Evolutionary conservation across 495 filamentous ascomycete species (phyloP), one percentile per base, ranked within the genome.

Genomic region (Trichocladium uniseriatum): DNA sequence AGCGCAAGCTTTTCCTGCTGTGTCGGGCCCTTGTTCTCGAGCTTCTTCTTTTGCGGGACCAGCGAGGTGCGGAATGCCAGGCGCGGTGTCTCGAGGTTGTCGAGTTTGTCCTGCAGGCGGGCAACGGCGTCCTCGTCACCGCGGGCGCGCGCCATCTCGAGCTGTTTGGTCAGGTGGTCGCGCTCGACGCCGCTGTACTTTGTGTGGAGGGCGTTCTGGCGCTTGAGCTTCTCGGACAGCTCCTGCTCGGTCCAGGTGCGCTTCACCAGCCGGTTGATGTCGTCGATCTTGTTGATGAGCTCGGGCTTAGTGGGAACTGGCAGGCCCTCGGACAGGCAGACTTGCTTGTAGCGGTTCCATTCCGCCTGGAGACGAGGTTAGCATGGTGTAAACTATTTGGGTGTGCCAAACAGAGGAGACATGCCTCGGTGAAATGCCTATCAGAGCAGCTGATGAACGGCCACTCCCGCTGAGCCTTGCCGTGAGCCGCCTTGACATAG

Each of bases 381-480:
- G 61, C 57, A 28, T 36, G 11, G 0, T 14, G 13, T 14, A 0
- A 34, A 35, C 27, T 7, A 29, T 28, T 27, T 34, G 1, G 43
- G 29, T 47, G 11, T 27, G 24, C 8, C 8, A 8, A 8, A 8
- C 24, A 13, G 32, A 29, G 20, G 15, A 20, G 35, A 66, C 73
- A 51, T 71, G 86, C 84, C 66, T 89, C 86, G 8, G 81, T 85
- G 63, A 94, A 80, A 2, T 67, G 59, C 34, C 78, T 77, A 59
- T 92, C 82, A 3, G 87, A 94, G 67, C 87, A 91, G 28, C 78
- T 79, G 58, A 89, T 79, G 64, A 95, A 90, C 5, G 89, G 87
- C 66, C 83, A 91, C 5, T 84, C 80, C 52, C 79, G 81, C 57
- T 85, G 73, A 0, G 86, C 69, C 54, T 88, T 87, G 20, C 91